Percentiles rank a stretch among this genome's conserved stretches.
Conservation (phyloP, 139 green algal species). For the Chlorella sorokiniana region DNA sequence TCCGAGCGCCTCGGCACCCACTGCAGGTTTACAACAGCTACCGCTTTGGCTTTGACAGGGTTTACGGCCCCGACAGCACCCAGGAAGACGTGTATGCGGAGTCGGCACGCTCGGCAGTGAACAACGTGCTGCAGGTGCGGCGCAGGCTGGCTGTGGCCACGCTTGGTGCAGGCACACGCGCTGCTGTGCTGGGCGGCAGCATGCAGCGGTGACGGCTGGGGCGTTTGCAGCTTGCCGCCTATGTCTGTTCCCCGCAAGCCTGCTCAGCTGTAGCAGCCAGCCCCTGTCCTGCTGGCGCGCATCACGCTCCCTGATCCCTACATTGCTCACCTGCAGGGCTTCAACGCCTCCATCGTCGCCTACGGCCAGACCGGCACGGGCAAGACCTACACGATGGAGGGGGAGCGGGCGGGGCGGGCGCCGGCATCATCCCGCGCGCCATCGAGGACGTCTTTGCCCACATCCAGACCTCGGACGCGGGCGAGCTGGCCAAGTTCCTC, state of each 20-base stretch:
- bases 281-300: not conserved
- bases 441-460: conserved; percentile 94
- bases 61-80: conserved; percentile 78
- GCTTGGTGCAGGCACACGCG: too few species aligned
- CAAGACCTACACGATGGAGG: conserved; percentile 95
- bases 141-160: not conserved
- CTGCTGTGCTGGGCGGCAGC: too few species aligned
- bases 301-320: not conserved
- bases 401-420: conserved; percentile 51
- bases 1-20: not conserved
- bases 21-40: conserved; percentile 53
- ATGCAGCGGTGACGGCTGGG: too few species aligned
- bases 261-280: not conserved
- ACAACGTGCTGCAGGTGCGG: conserved; percentile 54
- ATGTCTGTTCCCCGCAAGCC: too few species aligned
- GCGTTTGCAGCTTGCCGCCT: too few species aligned
- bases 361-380: conserved; percentile 88
- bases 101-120: conserved; percentile 76
- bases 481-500: conserved; percentile 86
- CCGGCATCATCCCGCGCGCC: conserved; percentile 92
- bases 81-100: conserved; percentile 87
- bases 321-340: conserved; percentile 67
- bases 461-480: conserved; percentile 82
- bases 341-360: conserved; percentile 92
- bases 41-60: conserved; percentile 91